Evolutionary conservation across 2,329 filamentous ascomycete species (phyloP), one percentile per base, ranked within the genome.

Genomic region (Phaeophleospora eucalypticola): DNA sequence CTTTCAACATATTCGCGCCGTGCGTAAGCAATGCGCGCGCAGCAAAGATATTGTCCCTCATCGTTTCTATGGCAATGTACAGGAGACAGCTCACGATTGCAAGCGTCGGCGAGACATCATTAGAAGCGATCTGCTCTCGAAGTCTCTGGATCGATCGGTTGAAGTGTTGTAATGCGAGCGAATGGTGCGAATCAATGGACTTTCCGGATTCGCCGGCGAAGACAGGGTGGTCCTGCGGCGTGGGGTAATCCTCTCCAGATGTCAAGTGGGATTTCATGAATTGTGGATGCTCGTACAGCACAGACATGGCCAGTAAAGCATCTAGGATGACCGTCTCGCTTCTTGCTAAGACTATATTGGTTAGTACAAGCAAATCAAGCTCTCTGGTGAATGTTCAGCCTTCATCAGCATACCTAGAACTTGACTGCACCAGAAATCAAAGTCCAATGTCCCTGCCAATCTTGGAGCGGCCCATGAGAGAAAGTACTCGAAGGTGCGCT

Each of bases 51-150:
- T 60, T 51, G 20, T 60, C 56, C 8, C 57, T 50, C 4, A 62
- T 56, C n/a, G 56, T 47, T 39, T 62, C 59, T 19, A 61, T 55
- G 27, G 57, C 58, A 21, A 60, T 54, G 45, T 60, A 64, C 17
- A 64, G 40, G 4, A 57, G 38, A 34, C 58, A 64, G 39, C 51
- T 59, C 6, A 61, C 38, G 34, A 62, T 29, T 14, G 54, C 51
- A 12, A 59, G 34, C 9, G 53, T 29, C 2, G 53, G 46, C 12
- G 51, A 46, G 12, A 49, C 49, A 2, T 19, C 46, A 17, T 47
- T 49, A 3, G 32, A 40, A 17, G 40, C 18, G 6, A 61, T 36
- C 19, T 45, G 45, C 16, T 21, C 12, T 4, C 48, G 33, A 15
- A 62, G 42, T 7, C 24, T 27, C 3, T 38, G 38, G 4, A 63